A percentile compares a stretch with the other conserved stretches of the same genome.
phyloP scores from a whole-genome alignment of 2,329 filamentous ascomycete genomes.

The Coccinonectria pachysandricola region DNA sequence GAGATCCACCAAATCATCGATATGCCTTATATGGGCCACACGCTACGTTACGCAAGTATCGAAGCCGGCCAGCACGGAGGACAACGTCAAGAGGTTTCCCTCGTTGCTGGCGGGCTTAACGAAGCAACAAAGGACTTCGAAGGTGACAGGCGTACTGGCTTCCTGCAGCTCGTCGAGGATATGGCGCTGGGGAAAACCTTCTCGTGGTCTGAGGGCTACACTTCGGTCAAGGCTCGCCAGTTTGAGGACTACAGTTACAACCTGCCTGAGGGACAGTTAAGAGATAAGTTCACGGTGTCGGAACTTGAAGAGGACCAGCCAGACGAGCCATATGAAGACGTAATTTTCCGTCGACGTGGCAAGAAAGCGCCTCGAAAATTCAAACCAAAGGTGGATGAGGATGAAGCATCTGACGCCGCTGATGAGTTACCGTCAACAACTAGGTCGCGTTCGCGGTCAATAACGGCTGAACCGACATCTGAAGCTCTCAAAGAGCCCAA shows the following conservation, averaged over 20 bases:
- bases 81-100: slow-evolving; percentile 38
- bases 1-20: slow-evolving; percentile 40
- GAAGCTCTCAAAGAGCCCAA: too few species aligned
- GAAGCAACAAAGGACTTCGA: slow-evolving; percentile 1
- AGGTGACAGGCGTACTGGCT: slow-evolving; percentile 6
- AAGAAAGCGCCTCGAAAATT: too few species aligned
- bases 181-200: slow-evolving; percentile 23
- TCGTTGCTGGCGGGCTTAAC: slow-evolving; percentile 17
- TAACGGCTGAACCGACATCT: too few species aligned
- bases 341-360: too few species aligned
- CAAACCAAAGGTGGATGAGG: too few species aligned
- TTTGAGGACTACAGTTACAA: slow-evolving; percentile 19
- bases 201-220: slow-evolving; percentile 25
- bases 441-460: too few species aligned
- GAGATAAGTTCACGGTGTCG: slow-evolving; percentile 15
- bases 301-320: slow-evolving; percentile 4
- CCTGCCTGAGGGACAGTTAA: slow-evolving; percentile 15
- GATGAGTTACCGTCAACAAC: too few species aligned
- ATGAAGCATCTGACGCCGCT: too few species aligned
- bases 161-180: slow-evolving; percentile 20
- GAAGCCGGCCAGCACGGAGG: slow-evolving; percentile 42
- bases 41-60: slow-evolving; percentile 40
- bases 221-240: slow-evolving; percentile 16
- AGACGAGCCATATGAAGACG: too few species aligned
- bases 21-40: slow-evolving; percentile 32